A percentile compares a stretch with the other conserved stretches of the same genome.
These are phyloP conservation scores for Boletus rubescentipes DNA, from an alignment of 768 basidiomycete genomes.

Conservation along the genomic window DNA sequence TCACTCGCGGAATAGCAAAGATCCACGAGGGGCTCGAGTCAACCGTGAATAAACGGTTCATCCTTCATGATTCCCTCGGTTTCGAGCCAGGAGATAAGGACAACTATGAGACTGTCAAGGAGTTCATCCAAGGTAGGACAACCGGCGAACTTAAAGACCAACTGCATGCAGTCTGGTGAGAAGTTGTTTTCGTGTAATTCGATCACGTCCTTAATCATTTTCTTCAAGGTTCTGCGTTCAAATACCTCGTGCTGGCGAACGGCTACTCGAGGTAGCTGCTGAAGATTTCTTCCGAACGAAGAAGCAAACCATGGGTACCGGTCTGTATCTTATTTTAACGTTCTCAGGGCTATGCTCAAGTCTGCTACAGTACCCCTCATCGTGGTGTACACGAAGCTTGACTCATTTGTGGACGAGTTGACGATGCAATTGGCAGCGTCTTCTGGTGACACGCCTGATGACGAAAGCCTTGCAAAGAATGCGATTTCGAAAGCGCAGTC, in stretches of 20 bases:
- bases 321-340: background rate
- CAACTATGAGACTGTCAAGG: background rate
- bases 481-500: background rate
- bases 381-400: background rate
- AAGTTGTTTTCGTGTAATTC: background rate
- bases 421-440: background rate
- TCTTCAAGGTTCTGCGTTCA: background rate
- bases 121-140: background rate
- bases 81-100: constrained; percentile 1
- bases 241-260: background rate
- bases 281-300: constrained; percentile 1
- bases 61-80: constrained; percentile 1
- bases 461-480: background rate
- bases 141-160: background rate
- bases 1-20: background rate
- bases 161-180: constrained; percentile 2
- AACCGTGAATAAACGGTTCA: background rate
- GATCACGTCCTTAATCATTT: background rate
- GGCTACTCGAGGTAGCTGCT: background rate
- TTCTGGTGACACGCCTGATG: background rate
- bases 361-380: background rate
- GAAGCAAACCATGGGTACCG: background rate
- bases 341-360: background rate
- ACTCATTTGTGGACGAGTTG: background rate
- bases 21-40: background rate